Base-by-base conservation (phyloP, 1,284 basidiomycete species). In the Tilletia caries region DNA sequence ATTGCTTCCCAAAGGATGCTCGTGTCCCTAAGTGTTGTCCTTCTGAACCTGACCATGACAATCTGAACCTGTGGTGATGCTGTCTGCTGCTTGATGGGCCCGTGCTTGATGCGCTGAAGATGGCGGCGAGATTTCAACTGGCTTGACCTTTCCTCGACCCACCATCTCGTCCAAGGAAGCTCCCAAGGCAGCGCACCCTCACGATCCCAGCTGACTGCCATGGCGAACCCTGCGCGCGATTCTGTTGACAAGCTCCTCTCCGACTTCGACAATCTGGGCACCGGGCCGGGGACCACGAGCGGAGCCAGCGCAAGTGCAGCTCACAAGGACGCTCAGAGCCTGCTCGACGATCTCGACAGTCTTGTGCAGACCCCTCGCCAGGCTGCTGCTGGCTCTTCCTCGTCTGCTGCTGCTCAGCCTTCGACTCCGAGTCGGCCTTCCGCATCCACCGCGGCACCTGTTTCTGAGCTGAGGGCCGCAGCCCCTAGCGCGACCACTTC, bases 211-310 rank as follows among this genome's bases (percentile, higher is more conserved):
- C 48, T 50, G 3, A 20, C 12, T 50, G 12, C 20, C 13, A 50
- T 25, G 20, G 20, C 48, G 48, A 58, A 20, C 27, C 58, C 58
- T 18, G 27, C 58, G 20, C 71, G 75, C 70, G 75, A 77, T 27
- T 77, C 79, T 62, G 80, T 83, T 23, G 81, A 83, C 60, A 75
- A 78, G n/a, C 75, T 83, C 3, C 75, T 83, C 12, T 77, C 79
- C 3, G 80, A 82, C 46, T 72, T 83, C 29, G 79, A 80, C 68
- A 79, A 74, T 50, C 68, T 82, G 2, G 77, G 75, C 25, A 72
- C 25, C 67, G 70, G 50, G 64, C n/a, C 27, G 5, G n/a, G n/a
- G n/a, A 48, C 44, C 23, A 23, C 64, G 12, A 71, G 5, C 29
- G 67, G 13, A 65, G 71, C 67, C 69, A 72, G 71, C 8, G 69